phyloP scores from a whole-genome alignment of 768 basidiomycete species.

The Suillus bovinus region DNA sequence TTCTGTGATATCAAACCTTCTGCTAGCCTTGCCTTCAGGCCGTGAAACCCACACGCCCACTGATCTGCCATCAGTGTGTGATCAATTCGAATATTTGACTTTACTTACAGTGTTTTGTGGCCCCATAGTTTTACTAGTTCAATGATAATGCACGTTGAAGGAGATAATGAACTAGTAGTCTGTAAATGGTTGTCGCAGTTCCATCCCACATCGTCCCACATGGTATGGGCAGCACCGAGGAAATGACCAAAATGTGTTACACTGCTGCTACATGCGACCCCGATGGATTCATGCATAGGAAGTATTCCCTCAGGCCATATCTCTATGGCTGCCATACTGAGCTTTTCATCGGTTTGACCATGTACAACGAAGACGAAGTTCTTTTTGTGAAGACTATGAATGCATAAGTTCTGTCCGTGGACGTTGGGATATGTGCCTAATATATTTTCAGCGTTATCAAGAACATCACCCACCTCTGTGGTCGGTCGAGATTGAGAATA shows the following conservation, averaged over 20 bases:
- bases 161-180: too few relatives aligned
- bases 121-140: too few relatives aligned
- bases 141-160: too few relatives aligned
- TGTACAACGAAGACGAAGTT: constrained; percentile 83
- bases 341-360: constrained; percentile 90
- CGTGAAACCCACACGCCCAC: too few relatives aligned
- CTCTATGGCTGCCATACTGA: constrained; percentile 82
- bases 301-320: constrained; percentile 79
- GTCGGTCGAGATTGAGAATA: constrained; percentile 66
- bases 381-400: constrained; percentile 84
- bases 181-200: constrained; percentile 72
- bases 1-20: too few relatives aligned
- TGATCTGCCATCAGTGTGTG: too few relatives aligned
- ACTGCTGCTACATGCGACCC: constrained; percentile 90
- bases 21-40: too few relatives aligned
- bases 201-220: constrained; percentile 78
- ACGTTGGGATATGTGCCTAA: constrained; percentile 11
- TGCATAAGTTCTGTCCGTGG: constrained; percentile 48
- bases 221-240: constrained; percentile 60
- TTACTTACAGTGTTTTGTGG: too few relatives aligned
- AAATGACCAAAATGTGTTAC: constrained; percentile 84
- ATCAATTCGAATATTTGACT: too few relatives aligned
- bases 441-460: constrained; percentile 66
- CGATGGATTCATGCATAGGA: constrained; percentile 78
- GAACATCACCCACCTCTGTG: constrained; percentile 80